phyloP scores from a whole-genome alignment of 2,329 filamentous ascomycete species.

The Amauroascus verrucosus region DNA sequence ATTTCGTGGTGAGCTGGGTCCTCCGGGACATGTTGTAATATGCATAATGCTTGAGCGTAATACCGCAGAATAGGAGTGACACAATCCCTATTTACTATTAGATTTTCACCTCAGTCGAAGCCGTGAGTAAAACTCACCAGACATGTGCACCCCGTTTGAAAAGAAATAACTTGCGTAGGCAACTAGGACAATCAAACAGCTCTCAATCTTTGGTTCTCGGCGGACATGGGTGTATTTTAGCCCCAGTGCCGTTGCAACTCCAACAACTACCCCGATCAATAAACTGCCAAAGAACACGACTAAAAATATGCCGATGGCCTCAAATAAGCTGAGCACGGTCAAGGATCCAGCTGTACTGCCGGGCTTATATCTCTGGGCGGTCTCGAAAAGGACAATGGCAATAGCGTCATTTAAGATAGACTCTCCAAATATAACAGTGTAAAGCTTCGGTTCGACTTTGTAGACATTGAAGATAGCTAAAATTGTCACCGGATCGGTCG shows the following conservation, averaged over 20 bases:
- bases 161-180: slow-evolving; percentile 97
- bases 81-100: slow-evolving; percentile 64
- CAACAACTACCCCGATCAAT: slow-evolving; percentile 76
- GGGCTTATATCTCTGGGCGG: slow-evolving; percentile 81
- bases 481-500: slow-evolving; percentile 95
- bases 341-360: slow-evolving; percentile 59
- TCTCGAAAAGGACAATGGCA: slow-evolving; percentile 97
- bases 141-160: slow-evolving; percentile 90
- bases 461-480: slow-evolving; percentile 98
- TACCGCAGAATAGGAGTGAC: slow-evolving; percentile 90
- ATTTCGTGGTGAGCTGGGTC: slow-evolving; percentile 95
- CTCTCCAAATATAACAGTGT: slow-evolving; percentile 97
- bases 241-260: slow-evolving; percentile 73
- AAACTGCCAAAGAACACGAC: slow-evolving; percentile 92
- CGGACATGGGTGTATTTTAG: slow-evolving; percentile 93
- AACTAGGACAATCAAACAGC: slow-evolving; percentile 83
- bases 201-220: slow-evolving; percentile 91
- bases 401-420: slow-evolving; percentile 97
- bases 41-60: slow-evolving; percentile 96
- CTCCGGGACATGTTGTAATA: slow-evolving; percentile 99
- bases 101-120: neutral
- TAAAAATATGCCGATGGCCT: slow-evolving; percentile 89
- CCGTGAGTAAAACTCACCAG: slow-evolving; percentile 51
- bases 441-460: slow-evolving; percentile 97
- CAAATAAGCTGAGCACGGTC: slow-evolving; percentile 72